These are phyloP conservation scores for Phoma sp. DNA, from an alignment of 2,329 filamentous ascomycete species.

Conservation along the genomic window DNA sequence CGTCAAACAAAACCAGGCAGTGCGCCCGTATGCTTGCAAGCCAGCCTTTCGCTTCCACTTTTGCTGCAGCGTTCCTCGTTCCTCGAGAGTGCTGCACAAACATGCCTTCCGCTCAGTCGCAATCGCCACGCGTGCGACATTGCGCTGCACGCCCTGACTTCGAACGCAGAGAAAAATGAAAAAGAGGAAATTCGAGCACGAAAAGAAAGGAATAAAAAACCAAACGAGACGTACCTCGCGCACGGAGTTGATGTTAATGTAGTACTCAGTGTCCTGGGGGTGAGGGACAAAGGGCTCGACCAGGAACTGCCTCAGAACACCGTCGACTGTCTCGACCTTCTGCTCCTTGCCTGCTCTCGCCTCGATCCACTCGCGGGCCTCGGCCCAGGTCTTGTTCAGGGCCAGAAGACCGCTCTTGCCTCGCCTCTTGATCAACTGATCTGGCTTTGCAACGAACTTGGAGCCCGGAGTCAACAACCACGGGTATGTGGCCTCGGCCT, in stretches of 20 bases:
- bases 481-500: constrained; percentile 95
- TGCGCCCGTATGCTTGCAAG: constrained; percentile 30
- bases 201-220: not conserved
- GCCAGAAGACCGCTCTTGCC: constrained; percentile 97
- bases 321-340: constrained; percentile 89
- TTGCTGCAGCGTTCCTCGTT: constrained; percentile 12
- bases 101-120: constrained; percentile 19
- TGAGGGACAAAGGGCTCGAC: constrained; percentile 99
- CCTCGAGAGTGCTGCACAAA: not conserved
- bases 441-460: constrained; percentile 98
- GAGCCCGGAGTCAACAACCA: constrained; percentile 84
- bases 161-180: constrained; percentile 9
- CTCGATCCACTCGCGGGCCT: constrained; percentile 92
- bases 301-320: constrained; percentile 90
- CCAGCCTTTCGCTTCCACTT: constrained; percentile 22
- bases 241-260: constrained; percentile 99
- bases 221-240: constrained; percentile 80
- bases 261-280: constrained; percentile 94
- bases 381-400: constrained; percentile 96
- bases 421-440: constrained; percentile 99
- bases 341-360: constrained; percentile 89
- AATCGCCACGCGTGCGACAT: not conserved
- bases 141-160: constrained; percentile 3
- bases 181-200: not conserved
- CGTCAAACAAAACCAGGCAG: constrained; percentile 44